These are phyloP conservation scores for Clitopilus hobsonii DNA, from an alignment of 768 basidiomycete genomes.

Conservation along the genomic window DNA sequence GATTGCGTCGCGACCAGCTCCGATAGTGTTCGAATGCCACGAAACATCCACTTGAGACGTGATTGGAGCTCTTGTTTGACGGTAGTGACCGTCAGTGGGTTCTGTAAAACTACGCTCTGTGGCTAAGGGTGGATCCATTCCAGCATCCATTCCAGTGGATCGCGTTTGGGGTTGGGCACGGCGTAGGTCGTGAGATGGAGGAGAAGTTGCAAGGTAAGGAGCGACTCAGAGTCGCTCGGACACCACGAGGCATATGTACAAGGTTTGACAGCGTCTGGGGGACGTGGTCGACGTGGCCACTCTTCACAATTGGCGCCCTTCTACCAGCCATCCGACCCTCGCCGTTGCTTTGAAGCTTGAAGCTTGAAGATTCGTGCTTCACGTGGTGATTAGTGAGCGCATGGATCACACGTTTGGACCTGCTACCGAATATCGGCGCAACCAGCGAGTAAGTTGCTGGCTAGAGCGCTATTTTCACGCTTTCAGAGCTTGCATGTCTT, in stretches of 20 bases:
- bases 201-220: background rate
- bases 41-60: background rate
- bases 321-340: background rate
- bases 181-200: background rate
- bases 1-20: background rate
- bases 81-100: no score
- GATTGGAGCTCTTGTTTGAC: background rate
- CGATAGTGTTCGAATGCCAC: background rate
- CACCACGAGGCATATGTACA: background rate
- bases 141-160: background rate
- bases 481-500: no score
- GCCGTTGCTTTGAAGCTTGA: no score
- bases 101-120: background rate
- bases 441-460: no score
- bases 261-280: background rate
- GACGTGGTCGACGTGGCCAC: background rate
- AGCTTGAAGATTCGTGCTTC: background rate
- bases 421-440: no score
- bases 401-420: no score
- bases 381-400: no score
- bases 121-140: background rate
- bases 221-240: background rate
- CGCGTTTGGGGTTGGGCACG: background rate
- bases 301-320: background rate
- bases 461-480: no score